These are phyloP conservation scores for Globisporangium uncinulatum DNA, from an alignment of 352 stramenopile genomes.

Conservation along the genomic window DNA sequence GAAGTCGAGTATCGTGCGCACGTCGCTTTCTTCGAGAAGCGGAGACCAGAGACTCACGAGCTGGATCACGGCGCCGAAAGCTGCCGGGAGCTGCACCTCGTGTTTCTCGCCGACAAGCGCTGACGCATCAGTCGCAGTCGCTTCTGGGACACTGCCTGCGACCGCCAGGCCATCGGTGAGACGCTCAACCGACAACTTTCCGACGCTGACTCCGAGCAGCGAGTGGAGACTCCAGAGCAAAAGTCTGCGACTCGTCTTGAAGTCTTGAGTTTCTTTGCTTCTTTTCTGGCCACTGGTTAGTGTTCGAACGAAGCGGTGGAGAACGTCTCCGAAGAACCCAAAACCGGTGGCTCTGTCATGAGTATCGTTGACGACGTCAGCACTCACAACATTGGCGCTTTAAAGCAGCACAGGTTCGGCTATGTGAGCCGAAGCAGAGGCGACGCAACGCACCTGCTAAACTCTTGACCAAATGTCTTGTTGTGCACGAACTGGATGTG, in stretches of 20 bases:
- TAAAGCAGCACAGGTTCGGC: too few relatives aligned
- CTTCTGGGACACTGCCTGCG: too few relatives aligned
- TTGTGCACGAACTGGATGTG: constrained; percentile 5
- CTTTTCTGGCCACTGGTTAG: background rate
- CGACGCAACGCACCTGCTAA: constrained; percentile 6
- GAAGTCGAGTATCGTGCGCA: constrained; percentile 14
- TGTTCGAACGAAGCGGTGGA: constrained; percentile 13
- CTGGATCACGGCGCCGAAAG: constrained; percentile 24
- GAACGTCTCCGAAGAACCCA: constrained; percentile 22
- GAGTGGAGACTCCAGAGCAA: constrained; percentile 3
- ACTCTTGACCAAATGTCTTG: background rate
- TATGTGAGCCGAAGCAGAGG: too few relatives aligned
- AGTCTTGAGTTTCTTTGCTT: background rate
- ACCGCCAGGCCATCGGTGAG: background rate
- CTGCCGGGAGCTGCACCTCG: constrained; percentile 15
- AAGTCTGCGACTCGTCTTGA: background rate
- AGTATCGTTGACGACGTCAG: background rate
- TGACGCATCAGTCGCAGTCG: too few relatives aligned
- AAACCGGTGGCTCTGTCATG: constrained; percentile 19
- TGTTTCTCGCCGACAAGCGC: background rate
- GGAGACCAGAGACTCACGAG: constrained; percentile 19
- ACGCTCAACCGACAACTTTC: background rate
- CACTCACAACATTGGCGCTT: too few relatives aligned
- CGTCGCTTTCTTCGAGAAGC: constrained; percentile 7
- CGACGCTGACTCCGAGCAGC: constrained; percentile 7